Percentiles rank a stretch among this genome's conserved stretches.
These are phyloP conservation scores for Gigaspora rosea DNA, from an alignment of 192 early-diverging fungal species.

Conservation along the genomic window DNA sequence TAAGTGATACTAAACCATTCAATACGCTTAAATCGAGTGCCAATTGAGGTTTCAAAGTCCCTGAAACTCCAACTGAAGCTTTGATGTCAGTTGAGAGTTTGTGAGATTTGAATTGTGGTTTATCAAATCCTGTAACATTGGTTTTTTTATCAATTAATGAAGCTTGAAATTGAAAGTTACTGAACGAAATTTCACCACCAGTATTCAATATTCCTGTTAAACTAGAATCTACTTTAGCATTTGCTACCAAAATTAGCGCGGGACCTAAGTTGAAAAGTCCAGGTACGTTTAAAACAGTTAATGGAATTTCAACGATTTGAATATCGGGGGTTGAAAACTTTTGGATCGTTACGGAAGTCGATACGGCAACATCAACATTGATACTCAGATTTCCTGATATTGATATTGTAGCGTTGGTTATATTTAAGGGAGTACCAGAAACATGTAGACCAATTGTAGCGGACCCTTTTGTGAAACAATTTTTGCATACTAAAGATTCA, in stretches of 20 bases:
- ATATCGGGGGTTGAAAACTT: not conserved
- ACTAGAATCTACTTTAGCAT: not conserved
- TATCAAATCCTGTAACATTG: not conserved
- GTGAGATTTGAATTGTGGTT: not conserved
- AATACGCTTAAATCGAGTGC: not conserved
- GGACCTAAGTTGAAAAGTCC: slow-evolving; percentile 21
- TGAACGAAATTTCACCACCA: not conserved
- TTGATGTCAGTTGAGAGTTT: not conserved
- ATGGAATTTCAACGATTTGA: slow-evolving; percentile 10
- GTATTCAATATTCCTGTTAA: not conserved
- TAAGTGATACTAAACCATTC: not conserved
- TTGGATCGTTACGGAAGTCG: no score
- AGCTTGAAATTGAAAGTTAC: not conserved
- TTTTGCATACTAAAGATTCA: slow-evolving; percentile 18
- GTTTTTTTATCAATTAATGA: no score
- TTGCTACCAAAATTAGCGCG: not conserved
- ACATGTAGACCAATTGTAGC: slow-evolving; percentile 3
- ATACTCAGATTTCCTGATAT: slow-evolving; percentile 7
- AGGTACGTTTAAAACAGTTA: not conserved
- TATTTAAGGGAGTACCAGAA: not conserved
- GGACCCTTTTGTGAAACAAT: slow-evolving; percentile 18
- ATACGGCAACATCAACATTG: slow-evolving; percentile 1
- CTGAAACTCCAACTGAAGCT: not conserved
- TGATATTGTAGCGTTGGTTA: slow-evolving; percentile 3
- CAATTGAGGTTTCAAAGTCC: slow-evolving; percentile 22